Evolutionary conservation across 371 early-diverging fungal genomes (phyloP), one percentile per base, ranked within the genome.

Genomic region (Vairimorpha apis): DNA sequence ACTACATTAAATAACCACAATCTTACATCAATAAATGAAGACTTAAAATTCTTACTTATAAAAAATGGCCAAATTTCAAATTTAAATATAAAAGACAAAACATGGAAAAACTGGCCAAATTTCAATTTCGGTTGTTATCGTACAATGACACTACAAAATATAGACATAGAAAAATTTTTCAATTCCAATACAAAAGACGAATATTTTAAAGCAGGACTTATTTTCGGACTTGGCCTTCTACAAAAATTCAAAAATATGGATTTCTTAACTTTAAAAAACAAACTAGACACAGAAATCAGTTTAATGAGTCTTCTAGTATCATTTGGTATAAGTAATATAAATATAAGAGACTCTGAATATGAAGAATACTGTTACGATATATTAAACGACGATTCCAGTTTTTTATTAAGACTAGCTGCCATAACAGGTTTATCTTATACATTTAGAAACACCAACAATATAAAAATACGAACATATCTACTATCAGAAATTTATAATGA

Each of bases 31-130:
- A 10, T 35, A 5, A 12, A 16, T 60, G 29, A 35, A 60, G 2
- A 32, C 35, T 44, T 70, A 37, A 32, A 10, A 7, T 70, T 62
- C 30, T 63, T 63, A 21, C 29, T 70, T 18, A n/a, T 47, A 4
- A 70, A 60, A 49, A 70, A 70, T 49, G 62, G 45, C 1, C 30
- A 51, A n/a, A 14, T 62, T 2, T 10, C 51, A 23, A 47, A 43
- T 29, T 62, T 70, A 14, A 63, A 70, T 1, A 56, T 70, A 33
- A 70, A 70, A 25, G 62, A 72, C 14, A 37, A 18, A 23, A 47
- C 25, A 1, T 72, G 72, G 72, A 55, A 21, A 0, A 49, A 72
- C 32, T 72, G 72, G 72, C 72, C 72, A 2, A 3, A 10, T 27
- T 72, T 72, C 32, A 49, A 64, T 64, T 65, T 55, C 35, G 53